Base-by-base conservation (phyloP, 257 asterid genomes). In the Euphrasia confusa region DNA sequence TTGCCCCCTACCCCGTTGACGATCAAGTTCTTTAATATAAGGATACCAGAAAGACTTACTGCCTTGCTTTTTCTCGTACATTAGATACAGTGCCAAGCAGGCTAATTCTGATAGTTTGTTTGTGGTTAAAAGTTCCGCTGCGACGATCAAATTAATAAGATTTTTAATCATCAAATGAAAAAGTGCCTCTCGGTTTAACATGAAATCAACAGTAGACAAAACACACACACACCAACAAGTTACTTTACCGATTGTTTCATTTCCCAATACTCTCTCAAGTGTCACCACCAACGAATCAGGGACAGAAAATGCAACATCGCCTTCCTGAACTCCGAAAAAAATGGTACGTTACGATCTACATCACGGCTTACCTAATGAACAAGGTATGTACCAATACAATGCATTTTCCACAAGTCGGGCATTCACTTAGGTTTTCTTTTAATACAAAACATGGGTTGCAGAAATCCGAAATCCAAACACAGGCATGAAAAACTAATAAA, bases 61-160 rank as follows among this genome's bases (percentile, higher is more conserved):
- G 33, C 96, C 95, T 80, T 93, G 97, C 72, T 93, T 89, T 93
- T 93, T 93, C 81, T 93, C 99, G 71, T 93, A 87, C 99, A 93
- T 93, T n/a, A 93, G 81, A 74, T 93, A 89, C 37, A 89, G 78
- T 4, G 96, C 99, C 83, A 93, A 74, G 74, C 99, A 93, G 57
- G 97, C 99, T 61, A 93, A 68, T 79, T 93, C 99, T 65, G 97
- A 93, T 73, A 93, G 81, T 64, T 93, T 87, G 83, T 83, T 89
- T 33, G 99, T 93, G 72, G 99, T 93, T 65, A 93, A 74, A 63
- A 89, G 97, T 72, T 93, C 99, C 33, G 97, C 99, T 89, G 97
- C 84, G 79, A 72, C 65, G 58, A 44, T 66, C 68, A 61, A 66
- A 53, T 48, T 50, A 53, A 49, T n/a, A 14, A 27, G 5, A 63